phyloP scores from a whole-genome alignment of 2,329 filamentous ascomycete species.

The Stemphylium beticola region DNA sequence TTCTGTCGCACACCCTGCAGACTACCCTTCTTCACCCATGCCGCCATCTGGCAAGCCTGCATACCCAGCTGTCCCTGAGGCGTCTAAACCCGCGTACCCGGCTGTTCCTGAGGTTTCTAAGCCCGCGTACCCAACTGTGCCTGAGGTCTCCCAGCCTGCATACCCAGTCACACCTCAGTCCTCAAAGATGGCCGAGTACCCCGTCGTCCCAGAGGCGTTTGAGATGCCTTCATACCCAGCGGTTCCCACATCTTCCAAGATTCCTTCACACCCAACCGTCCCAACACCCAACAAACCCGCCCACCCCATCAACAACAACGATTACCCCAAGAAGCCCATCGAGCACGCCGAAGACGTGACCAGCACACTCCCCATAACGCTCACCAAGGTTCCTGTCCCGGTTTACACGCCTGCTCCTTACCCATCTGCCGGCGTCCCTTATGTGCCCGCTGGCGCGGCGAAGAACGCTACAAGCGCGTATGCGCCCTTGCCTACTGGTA shows the following conservation, averaged over 20 bases:
- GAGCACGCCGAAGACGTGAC: constrained; percentile 4
- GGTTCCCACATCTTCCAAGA: not conserved
- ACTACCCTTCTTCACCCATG: not conserved
- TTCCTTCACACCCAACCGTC: not conserved
- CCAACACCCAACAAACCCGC: constrained; percentile 1
- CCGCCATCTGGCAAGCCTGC: constrained; percentile 4
- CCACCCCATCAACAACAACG: constrained; percentile 4
- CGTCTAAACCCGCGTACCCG: constrained; percentile 1
- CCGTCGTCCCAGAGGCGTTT: not conserved
- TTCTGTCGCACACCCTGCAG: constrained; percentile 13
- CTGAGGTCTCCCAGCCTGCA: constrained; percentile 1
- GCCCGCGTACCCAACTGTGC: constrained; percentile 5
- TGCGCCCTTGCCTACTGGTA: constrained; percentile 20
- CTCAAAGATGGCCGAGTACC: constrained; percentile 3
- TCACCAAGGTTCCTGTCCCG: constrained; percentile 31
- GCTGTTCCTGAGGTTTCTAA: not conserved
- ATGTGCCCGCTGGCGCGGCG: constrained; percentile 9
- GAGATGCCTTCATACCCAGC: constrained; percentile 9
- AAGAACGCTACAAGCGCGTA: constrained; percentile 18
- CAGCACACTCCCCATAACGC: constrained; percentile 23
- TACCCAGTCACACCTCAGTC: not conserved
- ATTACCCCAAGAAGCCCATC: constrained; percentile 24
- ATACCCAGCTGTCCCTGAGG: constrained; percentile 1
- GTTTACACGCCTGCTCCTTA: constrained; percentile 17
- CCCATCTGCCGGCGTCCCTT: constrained; percentile 14